These are phyloP conservation scores for Oxyria digyna DNA, from an alignment of 148 eudicot species.

Conservation along the genomic window DNA sequence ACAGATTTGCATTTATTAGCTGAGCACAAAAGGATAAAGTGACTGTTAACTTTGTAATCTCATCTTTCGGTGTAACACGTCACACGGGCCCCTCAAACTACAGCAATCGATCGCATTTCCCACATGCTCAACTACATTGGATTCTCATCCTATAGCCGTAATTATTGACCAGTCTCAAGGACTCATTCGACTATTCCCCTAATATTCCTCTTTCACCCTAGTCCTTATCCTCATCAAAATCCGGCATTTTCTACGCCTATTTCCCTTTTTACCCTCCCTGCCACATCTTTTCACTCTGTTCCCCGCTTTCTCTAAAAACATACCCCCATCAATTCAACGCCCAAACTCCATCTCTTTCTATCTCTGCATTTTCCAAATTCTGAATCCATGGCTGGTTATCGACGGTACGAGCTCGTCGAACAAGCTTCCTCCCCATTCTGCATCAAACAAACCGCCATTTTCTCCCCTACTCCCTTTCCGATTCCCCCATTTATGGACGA, in stretches of 20 bases:
- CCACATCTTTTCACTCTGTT: not conserved
- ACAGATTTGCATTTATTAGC: too few relatives aligned
- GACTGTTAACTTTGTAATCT: not conserved
- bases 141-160: conserved; percentile 5
- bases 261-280: not conserved
- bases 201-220: not conserved
- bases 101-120: conserved; percentile 4
- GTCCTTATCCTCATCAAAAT: not conserved
- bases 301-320: not conserved
- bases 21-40: too few relatives aligned
- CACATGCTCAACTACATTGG: not conserved
- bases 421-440: conserved; percentile 14
- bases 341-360: not conserved
- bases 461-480: conserved; percentile 11
- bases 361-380: not conserved
- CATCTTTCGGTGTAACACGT: not conserved
- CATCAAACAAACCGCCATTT: conserved; percentile 26
- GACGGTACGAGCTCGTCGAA: conserved; percentile 34
- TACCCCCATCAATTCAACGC: conserved; percentile 4
- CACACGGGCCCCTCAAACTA: not conserved
- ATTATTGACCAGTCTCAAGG: not conserved
- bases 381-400: conserved; percentile 25
- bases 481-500: conserved; percentile 17
- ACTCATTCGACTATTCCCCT: not conserved
- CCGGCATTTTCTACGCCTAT: not conserved